A percentile compares a stretch with the other conserved stretches of the same genome.
These are phyloP conservation scores for Camelina laxa DNA, from an alignment of 345 rosid genomes.

Conservation along the genomic window DNA sequence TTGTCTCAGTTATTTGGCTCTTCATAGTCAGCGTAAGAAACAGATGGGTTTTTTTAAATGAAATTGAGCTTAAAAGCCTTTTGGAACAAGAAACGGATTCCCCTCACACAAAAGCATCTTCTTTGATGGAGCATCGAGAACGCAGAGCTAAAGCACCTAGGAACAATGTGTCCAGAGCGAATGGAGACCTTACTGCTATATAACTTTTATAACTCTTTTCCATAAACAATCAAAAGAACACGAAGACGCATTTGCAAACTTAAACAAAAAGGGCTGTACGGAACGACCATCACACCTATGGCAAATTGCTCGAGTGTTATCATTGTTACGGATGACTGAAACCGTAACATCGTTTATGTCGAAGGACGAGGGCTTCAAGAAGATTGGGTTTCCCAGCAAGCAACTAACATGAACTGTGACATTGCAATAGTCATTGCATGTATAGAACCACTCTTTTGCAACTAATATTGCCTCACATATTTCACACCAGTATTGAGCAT, in stretches of 20 bases:
- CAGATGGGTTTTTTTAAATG: conserved; percentile 42
- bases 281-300: too few species aligned
- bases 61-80: conserved; percentile 35
- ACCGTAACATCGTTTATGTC: too few species aligned
- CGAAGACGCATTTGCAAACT: too few species aligned
- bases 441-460: conserved; percentile 3
- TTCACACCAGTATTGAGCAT: not conserved
- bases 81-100: conserved; percentile 39
- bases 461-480: not conserved
- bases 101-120: conserved; percentile 23
- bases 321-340: too few species aligned
- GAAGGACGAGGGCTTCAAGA: too few species aligned
- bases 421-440: not conserved
- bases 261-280: too few species aligned
- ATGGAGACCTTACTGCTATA: too few species aligned
- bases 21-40: not conserved
- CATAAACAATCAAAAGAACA: too few species aligned
- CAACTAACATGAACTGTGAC: not conserved
- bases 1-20: not conserved
- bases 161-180: conserved; percentile 38
- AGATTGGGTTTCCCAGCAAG: not conserved
- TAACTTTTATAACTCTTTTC: too few species aligned
- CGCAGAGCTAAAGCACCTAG: conserved; percentile 17
- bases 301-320: too few species aligned
- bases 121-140: conserved; percentile 29